Evolutionary conservation across 1,139 yeast species (phyloP).

Genomic region (Suhomyces taliae): DNA sequence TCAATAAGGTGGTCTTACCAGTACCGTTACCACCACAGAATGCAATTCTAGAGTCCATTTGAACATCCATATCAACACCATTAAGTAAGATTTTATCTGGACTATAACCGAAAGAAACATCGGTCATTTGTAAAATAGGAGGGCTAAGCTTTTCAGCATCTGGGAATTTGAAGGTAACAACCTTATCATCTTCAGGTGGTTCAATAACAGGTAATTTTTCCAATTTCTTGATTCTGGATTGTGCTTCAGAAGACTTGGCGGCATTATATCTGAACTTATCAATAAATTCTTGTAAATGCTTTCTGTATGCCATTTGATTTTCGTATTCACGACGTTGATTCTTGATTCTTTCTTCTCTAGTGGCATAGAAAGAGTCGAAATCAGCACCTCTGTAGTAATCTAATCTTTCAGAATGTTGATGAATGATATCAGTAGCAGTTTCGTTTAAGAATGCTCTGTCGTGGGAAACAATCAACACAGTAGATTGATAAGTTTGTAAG

Average conservation of each 20-base stretch:
- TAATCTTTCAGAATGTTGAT: conserved; percentile 94
- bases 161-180: conserved; percentile 85
- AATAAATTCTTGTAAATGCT: conserved; percentile 89
- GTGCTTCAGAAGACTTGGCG: conserved; percentile 96
- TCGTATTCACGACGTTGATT: conserved; percentile 94
- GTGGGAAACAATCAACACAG: conserved; percentile 94
- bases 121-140: conserved; percentile 86
- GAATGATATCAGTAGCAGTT: conserved; percentile 96
- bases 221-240: conserved; percentile 92
- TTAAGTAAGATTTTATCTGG: conserved; percentile 61
- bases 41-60: conserved; percentile 92
- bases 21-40: conserved; percentile 99
- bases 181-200: conserved; percentile 91
- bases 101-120: conserved; percentile 81
- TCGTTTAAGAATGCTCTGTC: conserved; percentile 96
- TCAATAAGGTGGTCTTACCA: conserved; percentile 94
- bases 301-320: conserved; percentile 92
- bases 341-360: conserved; percentile 93
- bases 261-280: conserved; percentile 97
- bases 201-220: conserved; percentile 91
- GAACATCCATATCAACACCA: conserved; percentile 85
- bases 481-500: conserved; percentile 84
- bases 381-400: conserved; percentile 95
- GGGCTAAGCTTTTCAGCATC: conserved; percentile 93
- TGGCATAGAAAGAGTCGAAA: conserved; percentile 88